Evolutionary conservation across 75 land plant species (phyloP).

Genomic region (Larix kaempferi): DNA sequence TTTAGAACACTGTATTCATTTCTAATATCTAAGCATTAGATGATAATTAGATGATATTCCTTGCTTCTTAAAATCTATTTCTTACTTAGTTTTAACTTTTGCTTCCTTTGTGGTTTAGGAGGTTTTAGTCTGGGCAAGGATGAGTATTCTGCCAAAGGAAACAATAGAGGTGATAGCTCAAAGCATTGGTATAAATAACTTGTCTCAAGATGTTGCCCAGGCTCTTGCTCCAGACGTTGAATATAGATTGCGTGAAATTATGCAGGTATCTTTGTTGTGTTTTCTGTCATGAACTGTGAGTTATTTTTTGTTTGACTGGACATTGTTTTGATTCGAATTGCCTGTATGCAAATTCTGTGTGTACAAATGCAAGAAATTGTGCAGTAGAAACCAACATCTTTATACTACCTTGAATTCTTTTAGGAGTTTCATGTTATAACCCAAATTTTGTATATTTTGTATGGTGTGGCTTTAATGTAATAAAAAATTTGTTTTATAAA

Average conservation of each 20-base stretch:
- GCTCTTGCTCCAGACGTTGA: conserved; percentile 96
- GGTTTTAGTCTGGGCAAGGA: conserved; percentile 15
- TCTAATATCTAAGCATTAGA: no score
- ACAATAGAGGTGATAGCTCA: conserved; percentile 90
- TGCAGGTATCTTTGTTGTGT: conserved; percentile 59
- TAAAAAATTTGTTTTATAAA: no score
- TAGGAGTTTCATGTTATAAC: background rate
- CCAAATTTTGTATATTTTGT: background rate
- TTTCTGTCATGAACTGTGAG: background rate
- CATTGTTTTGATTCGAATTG: background rate
- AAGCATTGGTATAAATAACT: conserved; percentile 80
- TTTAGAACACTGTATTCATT: no score
- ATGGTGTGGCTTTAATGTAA: background rate
- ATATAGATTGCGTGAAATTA: conserved; percentile 94
- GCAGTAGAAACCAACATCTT: background rate
- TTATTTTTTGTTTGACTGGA: background rate
- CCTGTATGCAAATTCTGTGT: background rate
- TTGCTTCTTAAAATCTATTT: no score
- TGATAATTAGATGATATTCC: no score
- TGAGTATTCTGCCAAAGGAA: conserved; percentile 90
- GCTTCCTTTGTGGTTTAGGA: no score
- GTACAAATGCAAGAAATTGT: background rate
- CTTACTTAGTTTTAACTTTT: no score
- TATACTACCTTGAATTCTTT: background rate
- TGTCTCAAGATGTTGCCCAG: conserved; percentile 72